These are phyloP conservation scores for Endoconidiophora laricicola DNA, from an alignment of 2,329 filamentous ascomycete species.

Conservation along the genomic window DNA sequence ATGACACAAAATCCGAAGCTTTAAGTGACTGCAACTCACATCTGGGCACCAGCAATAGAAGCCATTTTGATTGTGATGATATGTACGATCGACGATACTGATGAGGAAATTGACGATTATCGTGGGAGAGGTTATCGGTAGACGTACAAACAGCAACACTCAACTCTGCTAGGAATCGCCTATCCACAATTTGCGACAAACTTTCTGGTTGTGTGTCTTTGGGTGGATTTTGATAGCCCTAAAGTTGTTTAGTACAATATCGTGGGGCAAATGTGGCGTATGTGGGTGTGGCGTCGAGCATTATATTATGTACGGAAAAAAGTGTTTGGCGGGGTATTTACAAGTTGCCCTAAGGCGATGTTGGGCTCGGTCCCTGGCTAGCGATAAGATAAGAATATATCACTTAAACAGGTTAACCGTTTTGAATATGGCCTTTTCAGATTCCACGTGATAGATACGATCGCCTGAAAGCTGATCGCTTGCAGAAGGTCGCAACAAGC, in stretches of 20 bases:
- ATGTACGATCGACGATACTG: conserved; percentile 12
- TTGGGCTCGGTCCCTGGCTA: neutral
- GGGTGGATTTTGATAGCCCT: conserved; percentile 1
- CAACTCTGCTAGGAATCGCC: conserved; percentile 12
- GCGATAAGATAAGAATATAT: no score
- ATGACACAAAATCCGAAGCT: neutral
- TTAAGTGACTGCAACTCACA: conserved; percentile 11
- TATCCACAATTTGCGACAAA: conserved; percentile 13
- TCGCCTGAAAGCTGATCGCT: no score
- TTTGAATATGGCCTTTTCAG: no score
- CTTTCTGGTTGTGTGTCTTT: conserved; percentile 12
- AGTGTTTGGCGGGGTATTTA: no score
- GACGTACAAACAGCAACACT: conserved; percentile 10
- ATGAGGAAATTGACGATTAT: conserved; percentile 14
- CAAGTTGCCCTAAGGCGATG: conserved; percentile 3
- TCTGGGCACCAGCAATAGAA: conserved; percentile 13
- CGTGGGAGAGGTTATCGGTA: conserved; percentile 13
- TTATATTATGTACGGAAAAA: no score
- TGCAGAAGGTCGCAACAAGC: no score
- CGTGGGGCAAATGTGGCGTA: conserved; percentile 6
- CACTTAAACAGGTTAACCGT: no score
- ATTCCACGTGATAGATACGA: no score
- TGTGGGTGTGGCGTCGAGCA: neutral
- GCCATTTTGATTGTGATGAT: conserved; percentile 14
- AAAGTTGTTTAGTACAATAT: neutral